These are phyloP conservation scores for Pythium sukuiense DNA, from an alignment of 352 stramenopile genomes.

Conservation along the genomic window DNA sequence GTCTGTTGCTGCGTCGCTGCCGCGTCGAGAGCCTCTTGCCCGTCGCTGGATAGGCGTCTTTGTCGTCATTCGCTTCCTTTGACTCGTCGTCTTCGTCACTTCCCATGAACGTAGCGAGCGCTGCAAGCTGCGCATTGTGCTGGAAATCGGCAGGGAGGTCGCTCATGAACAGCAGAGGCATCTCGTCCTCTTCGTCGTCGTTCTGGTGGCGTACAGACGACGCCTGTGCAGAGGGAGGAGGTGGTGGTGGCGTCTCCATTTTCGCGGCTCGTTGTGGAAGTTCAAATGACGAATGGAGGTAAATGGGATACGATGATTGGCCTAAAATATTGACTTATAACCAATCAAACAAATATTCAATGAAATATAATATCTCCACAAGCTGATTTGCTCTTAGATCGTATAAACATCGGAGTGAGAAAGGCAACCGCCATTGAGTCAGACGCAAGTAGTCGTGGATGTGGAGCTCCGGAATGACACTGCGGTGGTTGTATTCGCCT, in stretches of 20 bases:
- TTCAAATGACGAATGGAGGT: not conserved
- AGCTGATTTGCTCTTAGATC: not conserved
- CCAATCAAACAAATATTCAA: not conserved
- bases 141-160: conserved; percentile 60
- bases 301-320: not conserved
- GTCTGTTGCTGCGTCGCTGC: conserved; percentile 4
- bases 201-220: not conserved
- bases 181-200: conserved; percentile 47
- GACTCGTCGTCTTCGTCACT: conserved; percentile 41
- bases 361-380: not conserved
- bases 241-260: not conserved
- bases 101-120: conserved; percentile 75
- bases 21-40: not conserved
- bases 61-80: conserved; percentile 6
- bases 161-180: conserved; percentile 82
- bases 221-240: not conserved
- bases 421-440: not conserved
- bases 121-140: conserved; percentile 66
- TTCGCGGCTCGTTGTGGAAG: not conserved
- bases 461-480: too few relatives aligned
- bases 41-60: conserved; percentile 1
- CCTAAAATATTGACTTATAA: not conserved
- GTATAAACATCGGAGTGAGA: not conserved
- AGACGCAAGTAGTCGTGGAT: too few relatives aligned
- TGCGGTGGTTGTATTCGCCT: too few relatives aligned